A percentile compares a stretch with the other conserved stretches of the same genome.
These are phyloP conservation scores for Hypholoma fasciculare DNA, from an alignment of 768 basidiomycete species.

Conservation along the genomic window DNA sequence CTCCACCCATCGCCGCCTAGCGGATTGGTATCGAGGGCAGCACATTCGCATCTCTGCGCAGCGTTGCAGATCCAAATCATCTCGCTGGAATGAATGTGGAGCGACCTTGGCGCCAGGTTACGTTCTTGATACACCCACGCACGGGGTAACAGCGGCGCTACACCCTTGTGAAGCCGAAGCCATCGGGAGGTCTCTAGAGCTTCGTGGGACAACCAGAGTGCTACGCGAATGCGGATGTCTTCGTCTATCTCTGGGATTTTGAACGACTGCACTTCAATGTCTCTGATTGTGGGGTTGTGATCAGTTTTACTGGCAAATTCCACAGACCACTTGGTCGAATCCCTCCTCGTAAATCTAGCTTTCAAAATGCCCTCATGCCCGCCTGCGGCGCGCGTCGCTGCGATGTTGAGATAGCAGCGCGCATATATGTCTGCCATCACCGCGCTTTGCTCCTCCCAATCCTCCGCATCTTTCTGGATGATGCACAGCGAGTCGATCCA, in stretches of 20 bases:
- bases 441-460: slow-evolving; percentile 17
- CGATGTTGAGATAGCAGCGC: slow-evolving; percentile 14
- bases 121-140: slow-evolving; percentile 17
- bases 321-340: slow-evolving; percentile 9
- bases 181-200: slow-evolving; percentile 14
- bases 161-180: slow-evolving; percentile 6
- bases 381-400: slow-evolving; percentile 13
- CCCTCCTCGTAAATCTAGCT: slow-evolving; percentile 7
- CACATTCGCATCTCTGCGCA: slow-evolving; percentile 13
- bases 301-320: slow-evolving; percentile 6
- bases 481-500: slow-evolving; percentile 18
- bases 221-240: slow-evolving; percentile 11
- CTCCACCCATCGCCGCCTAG: slow-evolving; percentile 14
- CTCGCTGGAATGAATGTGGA: slow-evolving; percentile 13
- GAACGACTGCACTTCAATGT: slow-evolving; percentile 9
- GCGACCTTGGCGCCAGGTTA: slow-evolving; percentile 8
- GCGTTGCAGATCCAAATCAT: slow-evolving; percentile 16
- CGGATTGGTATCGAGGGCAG: slow-evolving; percentile 10
- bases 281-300: slow-evolving; percentile 4
- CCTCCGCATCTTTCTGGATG: slow-evolving; percentile 14
- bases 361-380: slow-evolving; percentile 11
- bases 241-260: slow-evolving; percentile 5
- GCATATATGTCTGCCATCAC: slow-evolving; percentile 18
- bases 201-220: slow-evolving; percentile 12
- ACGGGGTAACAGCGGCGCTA: slow-evolving; percentile 12